Evolutionary conservation across 331 rosid genomes (phyloP).

Genomic region (Rosa hybrid): DNA sequence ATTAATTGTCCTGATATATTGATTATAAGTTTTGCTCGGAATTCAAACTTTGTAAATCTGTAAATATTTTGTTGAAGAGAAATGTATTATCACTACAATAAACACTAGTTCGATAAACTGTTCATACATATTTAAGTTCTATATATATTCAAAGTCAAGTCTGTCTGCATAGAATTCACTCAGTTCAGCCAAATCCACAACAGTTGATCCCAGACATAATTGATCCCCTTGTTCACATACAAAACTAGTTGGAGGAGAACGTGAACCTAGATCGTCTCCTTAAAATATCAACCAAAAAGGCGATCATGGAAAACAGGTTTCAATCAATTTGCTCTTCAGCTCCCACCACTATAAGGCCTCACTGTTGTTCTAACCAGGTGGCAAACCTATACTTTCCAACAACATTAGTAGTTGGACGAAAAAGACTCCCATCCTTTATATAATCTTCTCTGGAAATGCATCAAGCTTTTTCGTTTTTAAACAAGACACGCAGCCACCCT

Average conservation of each 20-base stretch:
- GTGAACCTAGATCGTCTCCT: not conserved
- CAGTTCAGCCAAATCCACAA: too few relatives aligned
- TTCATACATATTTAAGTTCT: too few relatives aligned
- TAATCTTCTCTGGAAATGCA: conserved; percentile 13
- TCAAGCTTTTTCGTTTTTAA: conserved; percentile 12
- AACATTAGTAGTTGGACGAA: conserved; percentile 21
- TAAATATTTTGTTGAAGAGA: too few relatives aligned
- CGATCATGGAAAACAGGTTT: not conserved
- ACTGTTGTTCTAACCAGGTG: conserved; percentile 5
- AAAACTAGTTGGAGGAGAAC: not conserved
- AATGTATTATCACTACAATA: too few relatives aligned
- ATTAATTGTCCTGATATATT: too few relatives aligned
- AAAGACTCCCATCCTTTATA: conserved; percentile 6
- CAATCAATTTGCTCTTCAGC: not conserved
- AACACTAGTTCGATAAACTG: too few relatives aligned
- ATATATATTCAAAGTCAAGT: too few relatives aligned
- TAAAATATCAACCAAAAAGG: not conserved
- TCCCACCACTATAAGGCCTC: not conserved
- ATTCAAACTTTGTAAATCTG: too few relatives aligned
- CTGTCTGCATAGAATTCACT: too few relatives aligned
- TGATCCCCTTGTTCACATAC: not conserved
- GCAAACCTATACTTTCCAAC: conserved; percentile 6
- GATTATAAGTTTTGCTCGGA: too few relatives aligned
- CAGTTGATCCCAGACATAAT: not conserved
- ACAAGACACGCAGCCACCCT: not conserved